Percentiles rank a stretch among this genome's conserved stretches.
phyloP scores from a whole-genome alignment of 2,329 filamentous ascomycete genomes.

The Calonectria fujianensis region DNA sequence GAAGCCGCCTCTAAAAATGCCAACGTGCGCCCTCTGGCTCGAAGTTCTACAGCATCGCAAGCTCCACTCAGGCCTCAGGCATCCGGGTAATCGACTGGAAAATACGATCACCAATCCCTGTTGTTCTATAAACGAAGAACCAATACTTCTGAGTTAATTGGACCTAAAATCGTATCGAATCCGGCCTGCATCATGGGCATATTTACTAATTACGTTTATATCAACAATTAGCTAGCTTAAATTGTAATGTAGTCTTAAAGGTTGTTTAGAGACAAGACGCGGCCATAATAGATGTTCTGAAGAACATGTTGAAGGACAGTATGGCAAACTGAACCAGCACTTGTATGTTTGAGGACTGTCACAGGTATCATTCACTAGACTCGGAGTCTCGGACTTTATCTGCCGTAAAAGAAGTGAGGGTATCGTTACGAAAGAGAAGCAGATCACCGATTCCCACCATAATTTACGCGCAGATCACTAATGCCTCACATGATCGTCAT shows the following conservation, averaged over 20 bases:
- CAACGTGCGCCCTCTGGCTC: no score
- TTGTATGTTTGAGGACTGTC: background rate
- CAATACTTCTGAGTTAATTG: background rate
- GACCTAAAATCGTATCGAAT: background rate
- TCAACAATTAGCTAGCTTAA: background rate
- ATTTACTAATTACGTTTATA: background rate
- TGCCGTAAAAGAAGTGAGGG: background rate
- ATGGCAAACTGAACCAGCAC: background rate
- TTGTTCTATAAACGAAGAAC: background rate
- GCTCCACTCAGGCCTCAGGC: background rate
- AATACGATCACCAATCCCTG: background rate
- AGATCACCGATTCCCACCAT: background rate
- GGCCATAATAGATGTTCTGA: background rate
- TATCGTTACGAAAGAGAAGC: background rate
- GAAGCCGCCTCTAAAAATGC: background rate
- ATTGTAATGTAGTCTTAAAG: background rate
- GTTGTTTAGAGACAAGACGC: background rate
- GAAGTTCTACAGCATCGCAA: constrained; percentile 12
- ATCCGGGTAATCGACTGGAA: background rate
- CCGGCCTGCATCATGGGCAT: background rate
- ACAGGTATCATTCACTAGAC: background rate
- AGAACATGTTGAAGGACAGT: background rate
- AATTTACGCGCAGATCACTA: no score
- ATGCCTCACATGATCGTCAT: background rate
- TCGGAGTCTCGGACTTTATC: background rate